Base-by-base conservation (phyloP, 352 stramenopile genomes). In the Phytophthora melonis region DNA sequence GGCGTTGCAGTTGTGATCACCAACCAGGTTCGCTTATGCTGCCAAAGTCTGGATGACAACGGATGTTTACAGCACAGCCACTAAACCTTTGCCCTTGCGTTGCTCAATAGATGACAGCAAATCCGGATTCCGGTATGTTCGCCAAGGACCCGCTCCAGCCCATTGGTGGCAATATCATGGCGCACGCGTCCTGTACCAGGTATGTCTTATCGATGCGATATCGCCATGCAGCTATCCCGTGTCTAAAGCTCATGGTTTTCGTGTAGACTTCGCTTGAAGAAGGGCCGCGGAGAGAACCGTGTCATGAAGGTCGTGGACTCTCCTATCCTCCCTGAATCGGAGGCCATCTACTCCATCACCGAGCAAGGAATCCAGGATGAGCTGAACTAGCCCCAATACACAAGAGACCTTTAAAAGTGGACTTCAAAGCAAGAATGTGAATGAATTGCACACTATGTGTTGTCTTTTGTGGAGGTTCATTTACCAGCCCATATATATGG, bases 301-400 rank as follows among this genome's bases (percentile, higher is more conserved):
- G 97, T 99, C 65, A 99, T 98, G 90, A 99, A 99, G 76, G 88
- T 99, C 18, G 92, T 98, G 30, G 97, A 99, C 77, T 98, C 93
- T 4, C 98, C 98, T 14, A 99, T 98, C 27, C 79, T 99, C 19
- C 95, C 97, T 1, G 98, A 99, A 82, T 96, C 97, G 6, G 98
- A 99, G 80, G 97, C 95, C 16, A 97, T 99, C 39, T 99, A 99
- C 82, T 98, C 98, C 14, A 98, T 99, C 73, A 97, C 94, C 49
- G 88, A 97, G 53, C 89, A 97, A 75, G 97, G 97, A 59, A 97
- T 99, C 68, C 88, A 96, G 67, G 93, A 99, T 75, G 92, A 97
- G 76, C 78, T 93, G 34, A 97, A 94, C 70, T 97, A 93, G 72
- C 36, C 30, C 32, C 41, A 80, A 80, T 72, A 72, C 52, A 77